Base-by-base conservation (phyloP, 2,329 filamentous ascomycete species). In the Scolecobasidium constrictum region DNA sequence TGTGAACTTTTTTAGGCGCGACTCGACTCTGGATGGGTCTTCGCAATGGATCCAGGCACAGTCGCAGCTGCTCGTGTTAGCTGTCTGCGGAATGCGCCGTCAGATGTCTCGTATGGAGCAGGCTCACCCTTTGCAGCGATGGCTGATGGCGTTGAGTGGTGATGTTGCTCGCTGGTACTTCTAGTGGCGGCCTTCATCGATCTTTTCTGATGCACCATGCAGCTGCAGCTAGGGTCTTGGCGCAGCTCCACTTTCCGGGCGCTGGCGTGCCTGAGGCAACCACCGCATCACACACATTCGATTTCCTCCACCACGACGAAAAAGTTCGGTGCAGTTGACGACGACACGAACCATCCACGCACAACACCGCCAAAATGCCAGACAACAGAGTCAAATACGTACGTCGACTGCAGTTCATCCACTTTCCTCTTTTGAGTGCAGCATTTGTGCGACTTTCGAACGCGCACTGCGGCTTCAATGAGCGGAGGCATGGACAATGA, bases 341-440 rank as follows among this genome's bases (percentile, higher is more conserved):
- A 36, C 40, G 36, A 37, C 40, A n/a, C 19, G 33, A 37, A 36
- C 11, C 22, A 16, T 34, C 19, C 37, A 45, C 26, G 13, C 13
- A 28, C 38, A 3, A 11, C 15, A 34, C 22, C 16, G 38, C 31
- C 31, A 45, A 43, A 17, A 45, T 45, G 43, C 43, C 43, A 37
- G 43, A 45, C 38, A 40, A 35, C 17, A 36, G 43, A 21, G 22
- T 45, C 20, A 26, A 23, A 21, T 45, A 45, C 43, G 43, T 45
- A 33, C 38, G 43, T 40, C 15, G 9, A 31, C 7, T 18, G 11
- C 12, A 9, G 9, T 17, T 15, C n/a, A 11, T 11, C 17, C 7
- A 15, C 7, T 15, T n/a, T 15, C 9, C 34, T 34, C 11, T 36
- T 17, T 16, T 22, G 12, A 13, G 9, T 31, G 26, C n/a, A n/a